Percentiles rank a stretch among this genome's conserved stretches.
These are phyloP conservation scores for Boletus sp. DNA, from an alignment of 768 basidiomycete genomes.

Conservation along the genomic window DNA sequence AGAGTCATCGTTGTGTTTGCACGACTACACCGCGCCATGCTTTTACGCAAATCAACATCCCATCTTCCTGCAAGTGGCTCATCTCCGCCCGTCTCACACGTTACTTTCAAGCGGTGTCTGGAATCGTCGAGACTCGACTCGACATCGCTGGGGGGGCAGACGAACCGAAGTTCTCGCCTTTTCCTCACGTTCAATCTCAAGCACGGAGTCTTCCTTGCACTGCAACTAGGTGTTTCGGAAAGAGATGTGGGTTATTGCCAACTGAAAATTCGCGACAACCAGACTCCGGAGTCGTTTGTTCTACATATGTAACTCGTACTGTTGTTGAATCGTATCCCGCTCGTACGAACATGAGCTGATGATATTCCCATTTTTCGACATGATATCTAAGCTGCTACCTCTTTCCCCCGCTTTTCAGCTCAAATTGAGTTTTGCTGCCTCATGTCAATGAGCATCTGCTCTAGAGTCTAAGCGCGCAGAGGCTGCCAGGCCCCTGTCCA, in stretches of 20 bases:
- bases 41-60: slow-evolving; percentile 2
- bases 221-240: background rate
- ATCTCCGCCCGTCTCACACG: background rate
- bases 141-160: too few species aligned
- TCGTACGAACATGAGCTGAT: background rate
- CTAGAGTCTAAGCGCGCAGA: too few species aligned
- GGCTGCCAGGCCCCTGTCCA: background rate
- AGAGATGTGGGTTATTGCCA: background rate
- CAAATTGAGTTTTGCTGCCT: background rate
- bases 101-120: too few species aligned
- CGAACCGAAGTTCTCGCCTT: too few species aligned
- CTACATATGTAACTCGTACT: background rate
- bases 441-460: too few species aligned
- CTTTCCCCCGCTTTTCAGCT: background rate
- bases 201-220: background rate
- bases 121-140: background rate
- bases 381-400: too few species aligned
- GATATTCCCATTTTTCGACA: background rate
- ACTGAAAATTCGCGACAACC: background rate
- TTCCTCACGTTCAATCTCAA: background rate
- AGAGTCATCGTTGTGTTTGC: background rate
- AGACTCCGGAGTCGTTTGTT: background rate
- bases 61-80: background rate
- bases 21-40: background rate
- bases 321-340: background rate